These are phyloP conservation scores for Fusarium chaquense DNA, from an alignment of 2,329 filamentous ascomycete species.

Conservation along the genomic window DNA sequence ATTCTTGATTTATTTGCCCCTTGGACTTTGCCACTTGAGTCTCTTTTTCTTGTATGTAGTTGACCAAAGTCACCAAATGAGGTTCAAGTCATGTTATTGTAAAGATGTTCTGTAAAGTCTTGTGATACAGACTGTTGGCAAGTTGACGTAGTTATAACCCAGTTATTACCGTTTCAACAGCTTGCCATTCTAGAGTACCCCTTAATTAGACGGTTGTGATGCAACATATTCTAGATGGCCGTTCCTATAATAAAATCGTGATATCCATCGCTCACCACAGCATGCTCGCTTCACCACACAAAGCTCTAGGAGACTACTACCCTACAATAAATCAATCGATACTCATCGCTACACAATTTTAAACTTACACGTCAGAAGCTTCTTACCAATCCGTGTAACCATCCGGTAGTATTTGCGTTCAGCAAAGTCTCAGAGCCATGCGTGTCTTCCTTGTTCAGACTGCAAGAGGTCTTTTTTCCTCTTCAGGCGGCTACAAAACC, in stretches of 20 bases:
- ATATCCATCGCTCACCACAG: no score
- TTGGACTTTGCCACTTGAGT: not conserved
- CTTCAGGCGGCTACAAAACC: conserved; percentile 1
- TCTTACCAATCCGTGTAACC: no score
- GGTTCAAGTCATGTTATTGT: not conserved
- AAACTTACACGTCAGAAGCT: no score
- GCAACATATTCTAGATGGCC: no score
- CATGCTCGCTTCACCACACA: no score
- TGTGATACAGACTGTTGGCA: not conserved
- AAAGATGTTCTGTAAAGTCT: not conserved
- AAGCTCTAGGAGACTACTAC: no score
- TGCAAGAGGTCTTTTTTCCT: conserved; percentile 1
- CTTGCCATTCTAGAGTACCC: not conserved
- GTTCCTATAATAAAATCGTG: no score
- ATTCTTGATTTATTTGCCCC: not conserved
- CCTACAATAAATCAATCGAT: no score
- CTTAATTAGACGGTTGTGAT: no score
- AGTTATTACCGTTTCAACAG: not conserved
- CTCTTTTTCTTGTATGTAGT: not conserved
- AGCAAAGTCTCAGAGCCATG: not conserved
- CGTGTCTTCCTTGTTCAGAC: not conserved
- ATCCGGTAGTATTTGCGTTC: no score
- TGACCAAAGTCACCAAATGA: not conserved
- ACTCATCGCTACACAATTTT: no score
- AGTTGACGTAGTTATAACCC: not conserved